Base-by-base conservation (phyloP, 352 stramenopile species). In the Phytopythium litorale region DNA sequence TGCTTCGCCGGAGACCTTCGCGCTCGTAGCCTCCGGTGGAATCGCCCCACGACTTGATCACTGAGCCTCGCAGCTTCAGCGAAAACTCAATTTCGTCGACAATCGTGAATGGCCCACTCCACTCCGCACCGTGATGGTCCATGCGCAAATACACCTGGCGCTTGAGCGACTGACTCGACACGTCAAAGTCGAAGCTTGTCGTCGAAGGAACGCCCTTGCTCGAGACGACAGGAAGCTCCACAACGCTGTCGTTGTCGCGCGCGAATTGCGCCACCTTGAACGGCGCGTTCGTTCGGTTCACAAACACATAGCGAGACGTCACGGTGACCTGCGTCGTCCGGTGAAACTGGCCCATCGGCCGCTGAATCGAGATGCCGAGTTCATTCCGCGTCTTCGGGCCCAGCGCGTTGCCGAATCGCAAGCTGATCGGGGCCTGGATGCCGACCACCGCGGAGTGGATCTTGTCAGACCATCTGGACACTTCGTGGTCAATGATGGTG, bases 81-180 rank as follows among this genome's bases (percentile, higher is more conserved):
- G 84, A 81, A 56, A 94, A 96, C 58, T 96, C 87, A 35, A 91
- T 92, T 66, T 96, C 87, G 45, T 96, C 82, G 25, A 91, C 76
- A 1, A 94, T 72, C 11, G 75, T 72, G 67, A 96, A 94, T 18
- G 84, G 78, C 0, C 87, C 87, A 60, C 87, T 94, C 87, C 87
- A 96, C 58, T 89, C 79, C 0, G 81, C 80, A 43, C 76, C 82
- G 30, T 76, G 64, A 21, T 94, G 78, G 33, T 90, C 76, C 83
- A 94, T 91, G 37, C 82, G 75, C 56, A 94, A 72, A 58, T 89
- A 91, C 0, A 94, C 64, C 40, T 78, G 70, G 48, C 81, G 78
- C 51, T 84, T 83, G 19, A 75, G 30, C 23, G 72, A 62, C 60
- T 74, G 89, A 33, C 68, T 86, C 8, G 71, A 70, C 1, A 59